Evolutionary conservation across 2,329 filamentous ascomycete genomes (phyloP).

Genomic region (Paraconiothyrium sp.): DNA sequence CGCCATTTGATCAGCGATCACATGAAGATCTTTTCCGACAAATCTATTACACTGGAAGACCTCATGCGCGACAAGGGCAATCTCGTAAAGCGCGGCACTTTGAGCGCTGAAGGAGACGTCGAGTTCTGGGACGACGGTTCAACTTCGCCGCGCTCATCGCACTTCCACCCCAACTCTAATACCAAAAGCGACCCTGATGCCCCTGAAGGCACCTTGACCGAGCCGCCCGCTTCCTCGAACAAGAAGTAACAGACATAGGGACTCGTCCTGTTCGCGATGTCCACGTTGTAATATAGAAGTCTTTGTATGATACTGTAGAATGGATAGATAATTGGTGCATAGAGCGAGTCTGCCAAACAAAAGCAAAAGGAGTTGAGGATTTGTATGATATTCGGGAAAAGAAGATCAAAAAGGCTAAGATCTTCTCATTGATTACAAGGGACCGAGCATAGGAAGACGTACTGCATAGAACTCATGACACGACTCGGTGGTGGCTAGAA

Average conservation of each 20-base stretch:
- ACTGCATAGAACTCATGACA: no score
- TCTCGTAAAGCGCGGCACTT: slow-evolving; percentile 74
- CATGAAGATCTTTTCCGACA: slow-evolving; percentile 80
- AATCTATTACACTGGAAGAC: slow-evolving; percentile 76
- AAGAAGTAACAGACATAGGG: neutral
- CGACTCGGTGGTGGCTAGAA: no score
- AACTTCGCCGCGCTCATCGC: slow-evolving; percentile 44
- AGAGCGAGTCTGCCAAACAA: neutral
- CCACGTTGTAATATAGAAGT: neutral
- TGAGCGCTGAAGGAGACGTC: slow-evolving; percentile 82
- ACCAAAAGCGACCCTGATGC: slow-evolving; percentile 23
- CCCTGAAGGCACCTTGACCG: slow-evolving; percentile 23
- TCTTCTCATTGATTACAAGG: neutral
- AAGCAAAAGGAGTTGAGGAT: neutral
- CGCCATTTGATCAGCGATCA: slow-evolving; percentile 94
- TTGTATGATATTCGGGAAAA: neutral
- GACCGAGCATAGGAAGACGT: neutral
- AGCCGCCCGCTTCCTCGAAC: slow-evolving; percentile 15
- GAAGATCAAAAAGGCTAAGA: neutral
- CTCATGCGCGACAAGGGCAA: slow-evolving; percentile 79
- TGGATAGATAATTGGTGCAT: neutral
- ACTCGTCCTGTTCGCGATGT: neutral
- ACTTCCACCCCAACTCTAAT: slow-evolving; percentile 44
- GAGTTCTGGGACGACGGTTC: slow-evolving; percentile 88
- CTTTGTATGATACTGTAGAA: slow-evolving; percentile 10